phyloP scores from a whole-genome alignment of 2,329 filamentous ascomycete genomes.

The Harringtonia lauricola region DNA sequence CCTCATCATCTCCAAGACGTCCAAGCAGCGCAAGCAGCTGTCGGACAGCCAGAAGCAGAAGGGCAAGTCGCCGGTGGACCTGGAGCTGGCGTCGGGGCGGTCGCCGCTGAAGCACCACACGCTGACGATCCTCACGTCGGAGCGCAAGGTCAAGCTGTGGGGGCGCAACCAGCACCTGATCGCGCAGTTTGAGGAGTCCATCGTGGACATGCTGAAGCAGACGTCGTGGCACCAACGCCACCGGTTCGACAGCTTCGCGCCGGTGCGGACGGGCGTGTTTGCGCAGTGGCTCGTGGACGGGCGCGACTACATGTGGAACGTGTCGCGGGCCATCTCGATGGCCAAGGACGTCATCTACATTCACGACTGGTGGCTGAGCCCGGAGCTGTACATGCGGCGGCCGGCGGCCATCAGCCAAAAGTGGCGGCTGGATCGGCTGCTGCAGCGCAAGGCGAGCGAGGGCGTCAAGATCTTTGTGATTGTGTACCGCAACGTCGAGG shows the following conservation, averaged over 20 bases:
- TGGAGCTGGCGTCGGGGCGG: conserved; percentile 30
- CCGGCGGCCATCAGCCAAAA: conserved; percentile 95
- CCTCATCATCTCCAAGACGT: conserved; percentile 63
- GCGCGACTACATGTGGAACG: conserved; percentile 98
- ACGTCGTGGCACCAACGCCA: conserved; percentile 78
- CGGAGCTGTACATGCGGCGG: conserved; percentile 87
- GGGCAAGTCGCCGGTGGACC: conserved; percentile 26
- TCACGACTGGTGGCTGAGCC: conserved; percentile 94
- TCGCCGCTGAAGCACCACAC: conserved; percentile 58
- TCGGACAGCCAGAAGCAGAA: conserved; percentile 43
- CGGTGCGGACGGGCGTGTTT: conserved; percentile 75
- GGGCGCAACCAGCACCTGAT: conserved; percentile 84
- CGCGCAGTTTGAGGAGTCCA: conserved; percentile 87
- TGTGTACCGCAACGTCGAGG: conserved; percentile 94
- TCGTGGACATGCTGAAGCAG: conserved; percentile 70
- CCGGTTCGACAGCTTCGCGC: conserved; percentile 87
- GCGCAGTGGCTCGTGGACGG: conserved; percentile 96
- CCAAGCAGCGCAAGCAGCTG: conserved; percentile 39
- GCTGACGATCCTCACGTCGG: conserved; percentile 78
- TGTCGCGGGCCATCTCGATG: conserved; percentile 92
- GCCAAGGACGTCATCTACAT: conserved; percentile 97
- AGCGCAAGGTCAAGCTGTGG: conserved; percentile 83
- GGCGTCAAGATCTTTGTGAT: conserved; percentile 98
- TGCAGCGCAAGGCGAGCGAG: conserved; percentile 89
- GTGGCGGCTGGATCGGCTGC: conserved; percentile 84